Percentiles rank a stretch among this genome's conserved stretches.
Conservation (phyloP, 129 eudicot species). For the Kitagawia praeruptora region DNA sequence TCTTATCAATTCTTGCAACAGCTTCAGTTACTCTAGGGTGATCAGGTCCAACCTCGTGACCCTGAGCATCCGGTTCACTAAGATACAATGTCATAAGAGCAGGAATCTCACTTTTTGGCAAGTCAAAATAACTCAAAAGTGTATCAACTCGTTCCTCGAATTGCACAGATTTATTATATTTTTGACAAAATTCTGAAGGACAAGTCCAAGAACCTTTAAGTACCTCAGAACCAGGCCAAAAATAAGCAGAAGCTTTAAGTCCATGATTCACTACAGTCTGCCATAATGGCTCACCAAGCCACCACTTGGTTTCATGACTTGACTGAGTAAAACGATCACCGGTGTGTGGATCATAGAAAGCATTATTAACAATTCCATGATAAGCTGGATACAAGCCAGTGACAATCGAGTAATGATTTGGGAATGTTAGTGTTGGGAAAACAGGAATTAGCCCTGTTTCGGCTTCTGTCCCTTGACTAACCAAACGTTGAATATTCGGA, state of each 20-base stretch:
- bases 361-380: not conserved
- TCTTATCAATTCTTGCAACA: not conserved
- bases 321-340: not conserved
- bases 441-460: not conserved
- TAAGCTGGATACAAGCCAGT: slow-evolving; percentile 6
- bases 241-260: slow-evolving; percentile 10
- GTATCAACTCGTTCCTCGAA: slow-evolving; percentile 11
- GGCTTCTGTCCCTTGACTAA: not conserved
- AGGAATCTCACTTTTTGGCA: slow-evolving; percentile 10
- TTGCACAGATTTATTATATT: not conserved
- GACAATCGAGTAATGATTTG: slow-evolving; percentile 6
- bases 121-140: slow-evolving; percentile 2
- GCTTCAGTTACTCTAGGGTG: slow-evolving; percentile 7
- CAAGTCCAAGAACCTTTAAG: slow-evolving; percentile 6
- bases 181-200: not conserved
- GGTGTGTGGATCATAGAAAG: not conserved
- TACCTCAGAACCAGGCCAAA: slow-evolving; percentile 14
- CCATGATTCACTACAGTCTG: slow-evolving; percentile 10
- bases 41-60: slow-evolving; percentile 12
- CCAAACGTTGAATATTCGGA: not conserved
- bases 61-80: slow-evolving; percentile 9
- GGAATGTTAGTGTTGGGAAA: not conserved
- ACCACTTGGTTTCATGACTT: not conserved
- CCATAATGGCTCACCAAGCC: slow-evolving; percentile 15
- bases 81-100: slow-evolving; percentile 1